Evolutionary conservation across 2,329 filamentous ascomycete genomes (phyloP).

Genomic region (Orbilia oligospora): DNA sequence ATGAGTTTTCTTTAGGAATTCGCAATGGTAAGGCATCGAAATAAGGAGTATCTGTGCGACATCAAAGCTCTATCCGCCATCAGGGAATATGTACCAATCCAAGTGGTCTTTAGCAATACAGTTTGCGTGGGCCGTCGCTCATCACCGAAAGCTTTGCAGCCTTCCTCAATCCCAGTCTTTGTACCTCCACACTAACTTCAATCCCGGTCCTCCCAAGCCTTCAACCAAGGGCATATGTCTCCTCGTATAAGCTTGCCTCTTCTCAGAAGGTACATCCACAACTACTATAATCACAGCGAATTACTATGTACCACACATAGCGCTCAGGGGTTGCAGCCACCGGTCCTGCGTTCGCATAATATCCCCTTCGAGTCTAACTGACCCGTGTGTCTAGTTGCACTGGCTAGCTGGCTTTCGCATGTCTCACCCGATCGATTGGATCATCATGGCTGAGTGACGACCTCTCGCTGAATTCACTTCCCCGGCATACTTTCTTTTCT

Average conservation of each 20-base stretch:
- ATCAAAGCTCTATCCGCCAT: constrained; percentile 27
- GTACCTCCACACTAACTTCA: constrained; percentile 59
- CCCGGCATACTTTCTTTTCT: constrained; percentile 57
- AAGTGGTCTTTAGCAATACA: constrained; percentile 11
- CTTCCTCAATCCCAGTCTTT: constrained; percentile 33
- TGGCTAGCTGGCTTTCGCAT: constrained; percentile 53
- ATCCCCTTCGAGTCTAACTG: constrained; percentile 44
- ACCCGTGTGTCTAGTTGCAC: constrained; percentile 46
- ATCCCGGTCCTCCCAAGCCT: constrained; percentile 29
- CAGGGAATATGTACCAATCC: constrained; percentile 9
- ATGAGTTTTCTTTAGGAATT: constrained; percentile 29
- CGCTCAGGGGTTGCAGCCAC: constrained; percentile 28
- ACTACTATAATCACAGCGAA: constrained; percentile 29
- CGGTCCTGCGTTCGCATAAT: constrained; percentile 47
- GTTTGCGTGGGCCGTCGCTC: constrained; percentile 48
- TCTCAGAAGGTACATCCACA: constrained; percentile 50
- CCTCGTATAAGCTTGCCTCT: constrained; percentile 36
- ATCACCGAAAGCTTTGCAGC: constrained; percentile 53
- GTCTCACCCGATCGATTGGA: constrained; percentile 60
- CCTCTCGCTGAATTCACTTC: constrained; percentile 58
- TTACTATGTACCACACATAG: constrained; percentile 17
- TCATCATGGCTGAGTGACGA: constrained; percentile 60
- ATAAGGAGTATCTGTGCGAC: constrained; percentile 18
- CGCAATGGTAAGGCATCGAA: constrained; percentile 11
- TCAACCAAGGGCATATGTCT: constrained; percentile 24